Percentiles rank a stretch among this genome's conserved stretches.
phyloP scores from a whole-genome alignment of 768 basidiomycete genomes.

The Myochromella boudieri region DNA sequence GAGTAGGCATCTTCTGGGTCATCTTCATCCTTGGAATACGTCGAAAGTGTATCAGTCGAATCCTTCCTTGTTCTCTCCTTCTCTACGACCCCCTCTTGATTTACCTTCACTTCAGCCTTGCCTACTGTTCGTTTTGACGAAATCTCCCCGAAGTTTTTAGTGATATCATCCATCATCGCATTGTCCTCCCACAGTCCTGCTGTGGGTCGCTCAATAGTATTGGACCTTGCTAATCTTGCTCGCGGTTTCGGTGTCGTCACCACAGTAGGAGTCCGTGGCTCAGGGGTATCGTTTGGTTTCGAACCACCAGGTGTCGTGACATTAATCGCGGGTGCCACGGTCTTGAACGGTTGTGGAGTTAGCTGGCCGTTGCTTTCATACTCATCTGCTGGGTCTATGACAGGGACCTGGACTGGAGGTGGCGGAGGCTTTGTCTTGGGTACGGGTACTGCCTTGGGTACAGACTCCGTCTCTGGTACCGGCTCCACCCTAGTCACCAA shows the following conservation, averaged over 20 bases:
- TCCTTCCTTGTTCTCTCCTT: neutral
- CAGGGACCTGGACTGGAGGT: neutral
- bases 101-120: constrained; percentile 1
- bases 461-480: neutral
- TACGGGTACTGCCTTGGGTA: constrained; percentile 3
- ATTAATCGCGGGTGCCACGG: constrained; percentile 6
- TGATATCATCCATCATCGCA: constrained; percentile 4
- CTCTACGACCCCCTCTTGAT: neutral
- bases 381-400: constrained; percentile 1
- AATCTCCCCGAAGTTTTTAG: neutral
- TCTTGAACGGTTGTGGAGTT: constrained; percentile 15
- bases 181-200: constrained; percentile 16
- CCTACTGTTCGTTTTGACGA: neutral
- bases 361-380: neutral
- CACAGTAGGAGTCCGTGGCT: constrained; percentile 8
- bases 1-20: constrained; percentile 13
- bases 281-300: neutral
- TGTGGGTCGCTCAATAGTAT: constrained; percentile 9
- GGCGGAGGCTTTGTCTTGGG: constrained; percentile 6
- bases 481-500: neutral
- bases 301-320: constrained; percentile 10
- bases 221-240: constrained; percentile 7
- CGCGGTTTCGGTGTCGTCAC: constrained; percentile 10
- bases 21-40: constrained; percentile 9
- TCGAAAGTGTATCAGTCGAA: constrained; percentile 3